phyloP scores from a whole-genome alignment of 1,284 basidiomycete genomes.

The Fistulina hepatica region DNA sequence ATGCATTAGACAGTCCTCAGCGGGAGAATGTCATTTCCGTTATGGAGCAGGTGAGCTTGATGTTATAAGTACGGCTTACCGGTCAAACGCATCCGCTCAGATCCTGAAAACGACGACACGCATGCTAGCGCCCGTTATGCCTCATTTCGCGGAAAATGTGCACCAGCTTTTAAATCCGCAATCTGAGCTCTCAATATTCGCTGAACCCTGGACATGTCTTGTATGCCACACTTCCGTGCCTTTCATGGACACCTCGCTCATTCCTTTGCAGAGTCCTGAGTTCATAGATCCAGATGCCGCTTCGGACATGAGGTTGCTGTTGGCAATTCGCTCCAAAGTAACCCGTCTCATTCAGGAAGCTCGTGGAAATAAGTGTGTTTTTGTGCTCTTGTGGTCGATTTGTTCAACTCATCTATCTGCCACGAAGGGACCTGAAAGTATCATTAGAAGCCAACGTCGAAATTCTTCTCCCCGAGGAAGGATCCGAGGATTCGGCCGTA shows the following conservation, averaged over 20 bases:
- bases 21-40: slow-evolving; percentile 64
- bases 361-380: slow-evolving; percentile 51
- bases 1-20: slow-evolving; percentile 38
- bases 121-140: slow-evolving; percentile 80
- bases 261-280: slow-evolving; percentile 28
- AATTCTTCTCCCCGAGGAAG: slow-evolving; percentile 32
- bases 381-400: slow-evolving; percentile 1
- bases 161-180: slow-evolving; percentile 36
- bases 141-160: slow-evolving; percentile 90
- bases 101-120: slow-evolving; percentile 59
- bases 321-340: slow-evolving; percentile 45
- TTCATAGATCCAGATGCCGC: slow-evolving; percentile 47
- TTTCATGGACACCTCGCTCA: background rate
- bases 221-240: slow-evolving; percentile 33
- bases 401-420: background rate
- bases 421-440: slow-evolving; percentile 56
- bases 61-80: background rate
- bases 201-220: slow-evolving; percentile 46
- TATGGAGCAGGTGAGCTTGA: slow-evolving; percentile 50
- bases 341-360: slow-evolving; percentile 60
- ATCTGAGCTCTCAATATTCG: slow-evolving; percentile 47
- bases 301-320: slow-evolving; percentile 47
- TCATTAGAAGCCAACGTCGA: slow-evolving; percentile 63
- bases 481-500: slow-evolving; percentile 16
- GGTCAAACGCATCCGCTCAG: slow-evolving; percentile 27